These are phyloP conservation scores for Candida morakotiae DNA, from an alignment of 805 yeast species.

Conservation along the genomic window DNA sequence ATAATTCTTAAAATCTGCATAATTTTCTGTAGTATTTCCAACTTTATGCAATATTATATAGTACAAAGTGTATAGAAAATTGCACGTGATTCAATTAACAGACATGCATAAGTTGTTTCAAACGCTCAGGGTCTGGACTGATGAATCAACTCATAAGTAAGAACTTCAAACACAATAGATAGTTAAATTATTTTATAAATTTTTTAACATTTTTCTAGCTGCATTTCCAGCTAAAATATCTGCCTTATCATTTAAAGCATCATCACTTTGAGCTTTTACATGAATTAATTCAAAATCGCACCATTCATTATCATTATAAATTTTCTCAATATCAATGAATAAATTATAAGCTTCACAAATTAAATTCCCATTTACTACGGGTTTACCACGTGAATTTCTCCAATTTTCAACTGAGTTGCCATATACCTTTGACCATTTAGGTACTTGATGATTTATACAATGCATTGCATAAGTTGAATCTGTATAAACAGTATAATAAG, in stretches of 20 bases:
- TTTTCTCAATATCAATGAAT: constrained; percentile 29
- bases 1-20: no score
- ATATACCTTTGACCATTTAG: background rate
- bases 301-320: constrained; percentile 28
- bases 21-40: no score
- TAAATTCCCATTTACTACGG: constrained; percentile 43
- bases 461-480: constrained; percentile 16
- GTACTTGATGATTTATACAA: background rate
- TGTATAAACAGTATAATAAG: constrained; percentile 57
- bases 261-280: constrained; percentile 71
- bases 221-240: constrained; percentile 71
- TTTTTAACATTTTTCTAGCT: constrained; percentile 13
- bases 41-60: no score
- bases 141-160: no score
- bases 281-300: constrained; percentile 47
- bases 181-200: no score
- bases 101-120: no score
- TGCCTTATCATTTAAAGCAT: constrained; percentile 70
- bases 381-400: background rate
- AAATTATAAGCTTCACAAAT: constrained; percentile 45
- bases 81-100: no score
- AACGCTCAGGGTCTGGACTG: no score
- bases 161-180: no score
- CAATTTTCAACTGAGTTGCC: background rate
- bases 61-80: no score